phyloP scores from a whole-genome alignment of 495 filamentous ascomycete genomes.

The Aspergillus saccharolyticus region DNA sequence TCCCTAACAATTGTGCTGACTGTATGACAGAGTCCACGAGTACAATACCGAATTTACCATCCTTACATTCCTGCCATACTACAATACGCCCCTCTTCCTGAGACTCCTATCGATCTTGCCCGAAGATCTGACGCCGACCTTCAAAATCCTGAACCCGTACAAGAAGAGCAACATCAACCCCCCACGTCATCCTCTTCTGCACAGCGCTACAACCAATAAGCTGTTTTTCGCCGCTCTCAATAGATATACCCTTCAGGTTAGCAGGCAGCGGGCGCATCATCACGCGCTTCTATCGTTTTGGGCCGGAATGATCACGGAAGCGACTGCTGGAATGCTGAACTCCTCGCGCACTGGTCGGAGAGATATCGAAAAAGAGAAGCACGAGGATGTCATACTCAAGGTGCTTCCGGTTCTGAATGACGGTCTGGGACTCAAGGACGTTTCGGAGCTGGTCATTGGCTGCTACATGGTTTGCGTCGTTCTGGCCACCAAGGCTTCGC shows the following conservation, averaged over 20 bases:
- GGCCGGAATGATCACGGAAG: conserved; percentile 77
- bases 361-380: conserved; percentile 61
- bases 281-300: conserved; percentile 79
- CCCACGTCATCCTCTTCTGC: conserved; percentile 72
- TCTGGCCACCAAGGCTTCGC: conserved; percentile 70
- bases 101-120: conserved; percentile 82
- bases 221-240: conserved; percentile 68
- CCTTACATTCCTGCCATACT: conserved; percentile 89
- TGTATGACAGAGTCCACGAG: conserved; percentile 69
- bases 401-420: conserved; percentile 73
- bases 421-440: conserved; percentile 64
- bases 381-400: conserved; percentile 71
- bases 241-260: conserved; percentile 64
- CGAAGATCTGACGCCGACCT: conserved; percentile 60
- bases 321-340: conserved; percentile 74
- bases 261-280: conserved; percentile 62
- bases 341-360: conserved; percentile 63
- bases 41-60: conserved; percentile 75
- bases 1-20: conserved; percentile 29
- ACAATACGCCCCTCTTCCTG: conserved; percentile 72
- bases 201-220: conserved; percentile 68
- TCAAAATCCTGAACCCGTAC: conserved; percentile 82
- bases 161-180: conserved; percentile 65
- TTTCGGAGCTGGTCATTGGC: conserved; percentile 71
- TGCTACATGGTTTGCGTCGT: conserved; percentile 88